Evolutionary conservation across 164 flowering plant genomes (phyloP).

Genomic region (Nelumbo lutea): DNA sequence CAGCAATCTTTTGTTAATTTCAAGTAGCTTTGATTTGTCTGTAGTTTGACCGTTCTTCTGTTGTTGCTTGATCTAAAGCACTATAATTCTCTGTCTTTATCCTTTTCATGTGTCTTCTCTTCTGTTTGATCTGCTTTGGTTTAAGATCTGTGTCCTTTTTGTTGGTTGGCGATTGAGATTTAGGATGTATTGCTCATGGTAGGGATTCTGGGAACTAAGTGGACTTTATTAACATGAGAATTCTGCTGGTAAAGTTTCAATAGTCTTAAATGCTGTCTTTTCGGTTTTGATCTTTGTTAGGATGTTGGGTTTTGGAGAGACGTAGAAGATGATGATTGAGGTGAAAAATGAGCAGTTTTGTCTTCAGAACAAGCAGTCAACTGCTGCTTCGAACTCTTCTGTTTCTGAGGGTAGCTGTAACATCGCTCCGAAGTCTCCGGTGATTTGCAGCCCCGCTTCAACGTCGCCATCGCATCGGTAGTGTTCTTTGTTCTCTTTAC

Average conservation of each 20-base stretch:
- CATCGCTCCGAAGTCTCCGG: conserved; percentile 50
- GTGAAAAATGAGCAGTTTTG: conserved; percentile 46
- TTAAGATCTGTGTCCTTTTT: conserved; percentile 36
- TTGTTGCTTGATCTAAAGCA: conserved; percentile 11
- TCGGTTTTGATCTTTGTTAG: conserved; percentile 15
- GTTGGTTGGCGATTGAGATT: conserved; percentile 9
- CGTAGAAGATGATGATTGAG: conserved; percentile 36
- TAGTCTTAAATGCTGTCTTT: conserved; percentile 1
- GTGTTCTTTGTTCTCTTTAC: neutral
- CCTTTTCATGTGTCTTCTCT: neutral
- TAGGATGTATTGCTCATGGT: neutral
- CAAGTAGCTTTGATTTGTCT: neutral
- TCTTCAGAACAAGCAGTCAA: conserved; percentile 68
- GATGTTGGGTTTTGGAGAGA: conserved; percentile 29
- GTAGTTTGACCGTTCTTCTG: neutral
- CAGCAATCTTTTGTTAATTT: conserved; percentile 1
- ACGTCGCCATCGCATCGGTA: conserved; percentile 72
- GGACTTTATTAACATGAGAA: conserved; percentile 3
- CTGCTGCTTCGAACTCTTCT: conserved; percentile 72
- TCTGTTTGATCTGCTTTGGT: conserved; percentile 26
- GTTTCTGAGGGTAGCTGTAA: conserved; percentile 63
- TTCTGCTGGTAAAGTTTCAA: neutral
- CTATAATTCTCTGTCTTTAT: conserved; percentile 12
- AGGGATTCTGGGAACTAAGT: conserved; percentile 4
- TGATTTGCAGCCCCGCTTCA: conserved; percentile 41